phyloP scores from a whole-genome alignment of 2,329 filamentous ascomycete species.

The Tolypocladium sp. region DNA sequence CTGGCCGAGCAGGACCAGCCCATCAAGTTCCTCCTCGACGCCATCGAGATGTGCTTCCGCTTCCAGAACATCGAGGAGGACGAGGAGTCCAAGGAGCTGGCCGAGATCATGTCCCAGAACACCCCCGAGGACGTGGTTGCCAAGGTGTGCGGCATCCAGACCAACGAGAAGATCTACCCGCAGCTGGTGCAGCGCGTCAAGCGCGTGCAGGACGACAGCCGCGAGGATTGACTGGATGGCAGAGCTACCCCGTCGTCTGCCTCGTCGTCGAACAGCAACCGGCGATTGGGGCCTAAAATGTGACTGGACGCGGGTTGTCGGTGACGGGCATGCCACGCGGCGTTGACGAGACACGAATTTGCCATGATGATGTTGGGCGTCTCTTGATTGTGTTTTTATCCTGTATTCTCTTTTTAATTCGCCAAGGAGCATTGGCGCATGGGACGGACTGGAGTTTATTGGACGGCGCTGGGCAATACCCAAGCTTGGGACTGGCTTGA shows the following conservation, averaged over 20 bases:
- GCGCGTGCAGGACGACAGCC: slow-evolving; percentile 65
- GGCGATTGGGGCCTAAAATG: not conserved
- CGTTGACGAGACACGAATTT: slow-evolving; percentile 5
- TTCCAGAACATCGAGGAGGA: slow-evolving; percentile 94
- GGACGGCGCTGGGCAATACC: not conserved
- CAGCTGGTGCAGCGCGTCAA: slow-evolving; percentile 70
- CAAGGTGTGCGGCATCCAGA: slow-evolving; percentile 74
- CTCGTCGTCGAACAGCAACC: not conserved
- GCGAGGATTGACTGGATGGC: slow-evolving; percentile 29
- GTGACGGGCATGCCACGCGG: not conserved
- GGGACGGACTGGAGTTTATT: slow-evolving; percentile 8
- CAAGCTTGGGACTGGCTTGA: not conserved
- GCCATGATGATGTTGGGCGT: slow-evolving; percentile 3
- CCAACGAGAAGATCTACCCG: slow-evolving; percentile 66
- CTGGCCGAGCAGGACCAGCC: slow-evolving; percentile 73
- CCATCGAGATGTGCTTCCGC: slow-evolving; percentile 83
- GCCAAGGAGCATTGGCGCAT: slow-evolving; percentile 12
- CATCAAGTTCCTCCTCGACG: slow-evolving; percentile 66
- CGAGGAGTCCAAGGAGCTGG: slow-evolving; percentile 78
- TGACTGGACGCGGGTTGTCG: not conserved
- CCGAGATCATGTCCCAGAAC: slow-evolving; percentile 72
- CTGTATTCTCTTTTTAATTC: not conserved
- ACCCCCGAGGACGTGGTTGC: slow-evolving; percentile 65
- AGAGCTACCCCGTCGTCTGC: not conserved
- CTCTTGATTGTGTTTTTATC: slow-evolving; percentile 2